These are phyloP conservation scores for Termitomyces sp. DNA, from an alignment of 768 basidiomycete species.

Conservation along the genomic window DNA sequence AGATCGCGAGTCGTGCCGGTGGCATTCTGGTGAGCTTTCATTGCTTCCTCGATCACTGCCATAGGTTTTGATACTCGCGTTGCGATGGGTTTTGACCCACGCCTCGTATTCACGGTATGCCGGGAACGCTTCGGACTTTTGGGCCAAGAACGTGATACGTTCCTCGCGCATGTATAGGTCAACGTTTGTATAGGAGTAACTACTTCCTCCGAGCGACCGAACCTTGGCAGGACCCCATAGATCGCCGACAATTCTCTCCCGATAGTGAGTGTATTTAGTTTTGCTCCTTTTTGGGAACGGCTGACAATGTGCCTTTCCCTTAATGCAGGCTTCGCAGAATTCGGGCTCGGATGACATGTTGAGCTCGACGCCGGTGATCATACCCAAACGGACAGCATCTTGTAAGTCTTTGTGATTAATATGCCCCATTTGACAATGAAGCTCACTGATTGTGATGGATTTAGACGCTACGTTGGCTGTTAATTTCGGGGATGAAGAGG, in stretches of 20 bases:
- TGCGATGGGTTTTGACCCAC: constrained; percentile 18
- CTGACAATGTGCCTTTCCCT: too few species aligned
- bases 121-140: constrained; percentile 14
- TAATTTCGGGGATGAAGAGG: too few species aligned
- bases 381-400: constrained; percentile 8
- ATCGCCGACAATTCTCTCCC: constrained; percentile 19
- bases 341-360: constrained; percentile 10
- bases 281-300: constrained; percentile 17
- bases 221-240: constrained; percentile 24
- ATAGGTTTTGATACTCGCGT: constrained; percentile 15
- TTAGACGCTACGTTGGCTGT: too few species aligned
- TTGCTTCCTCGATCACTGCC: constrained; percentile 20
- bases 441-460: too few species aligned
- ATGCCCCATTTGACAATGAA: too few species aligned
- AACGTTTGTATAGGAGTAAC: constrained; percentile 12
- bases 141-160: constrained; percentile 12
- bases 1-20: constrained; percentile 27
- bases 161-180: constrained; percentile 16
- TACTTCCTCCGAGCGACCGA: constrained; percentile 12
- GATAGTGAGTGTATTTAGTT: constrained; percentile 16
- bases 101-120: constrained; percentile 21
- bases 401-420: too few species aligned
- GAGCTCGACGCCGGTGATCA: constrained; percentile 27
- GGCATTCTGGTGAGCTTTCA: constrained; percentile 17
- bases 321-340: background rate